Base-by-base conservation (phyloP, 176 grass and related monocot species). In the Alopecurus myosuroides region DNA sequence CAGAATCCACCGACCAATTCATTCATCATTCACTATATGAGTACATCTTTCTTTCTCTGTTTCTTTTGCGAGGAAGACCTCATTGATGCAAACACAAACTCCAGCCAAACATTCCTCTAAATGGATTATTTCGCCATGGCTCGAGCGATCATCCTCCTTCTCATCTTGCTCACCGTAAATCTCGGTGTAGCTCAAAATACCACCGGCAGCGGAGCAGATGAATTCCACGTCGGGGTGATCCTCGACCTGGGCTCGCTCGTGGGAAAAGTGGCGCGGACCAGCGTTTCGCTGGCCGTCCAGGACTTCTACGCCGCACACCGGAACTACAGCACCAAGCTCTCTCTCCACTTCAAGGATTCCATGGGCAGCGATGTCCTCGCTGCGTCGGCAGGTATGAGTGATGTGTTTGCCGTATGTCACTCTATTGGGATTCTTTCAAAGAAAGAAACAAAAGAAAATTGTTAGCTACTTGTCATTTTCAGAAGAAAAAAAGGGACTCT, bases 171-270 rank as follows among this genome's bases (percentile, higher is more conserved):
- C 3, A 0, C 64, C 2, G 42, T 81, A 1, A 4, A 19, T 41
- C 11, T 42, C 55, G 35, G 20, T 3, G n/a, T 5, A 19, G 78
- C 69, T 34, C 78, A 29, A 53, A 66, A 76, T 37, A 40, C 23
- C 57, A 75, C 69, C 62, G 14, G 23, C 18, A n/a, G 15, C 23
- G 17, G n/a, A 34, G 23, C 44, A 70, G 85, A 31, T 0, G 50
- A 76, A 44, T 79, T 92, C 87, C 84, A 95, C 41, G 77, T 95
- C 4, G 90, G 93, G 2, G 82, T 95, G 20, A 86, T 95, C 31
- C 91, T 89, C 1, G 80, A 95, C 80, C 41, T 85, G 34, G 25
- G 4, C 4, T 88, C 88, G 23, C 52, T 51, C 53, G 67, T 82
- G 25, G 93, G 93, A 1, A 88, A 78, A 70, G 81, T 85, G 1